These are phyloP conservation scores for Cytospora leucostoma DNA, from an alignment of 2,329 filamentous ascomycete species.

Conservation along the genomic window DNA sequence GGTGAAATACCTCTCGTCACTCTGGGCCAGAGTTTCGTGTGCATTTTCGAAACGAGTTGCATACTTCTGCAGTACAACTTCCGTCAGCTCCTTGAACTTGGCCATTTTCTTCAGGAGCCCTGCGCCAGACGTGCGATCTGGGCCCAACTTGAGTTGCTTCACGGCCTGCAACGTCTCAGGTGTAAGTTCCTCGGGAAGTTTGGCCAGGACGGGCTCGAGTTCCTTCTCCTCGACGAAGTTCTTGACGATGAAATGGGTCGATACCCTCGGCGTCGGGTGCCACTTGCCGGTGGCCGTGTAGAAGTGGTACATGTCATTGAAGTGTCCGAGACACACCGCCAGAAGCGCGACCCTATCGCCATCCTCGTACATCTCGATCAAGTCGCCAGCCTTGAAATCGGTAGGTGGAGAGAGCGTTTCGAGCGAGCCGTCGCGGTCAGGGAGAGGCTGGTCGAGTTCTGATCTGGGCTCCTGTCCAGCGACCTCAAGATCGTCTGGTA, in stretches of 20 bases:
- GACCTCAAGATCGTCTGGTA: conserved; percentile 34
- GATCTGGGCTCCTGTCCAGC: conserved; percentile 26
- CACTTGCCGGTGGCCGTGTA: conserved; percentile 55
- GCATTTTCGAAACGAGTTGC: conserved; percentile 51
- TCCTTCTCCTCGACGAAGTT: conserved; percentile 47
- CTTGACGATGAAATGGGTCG: conserved; percentile 52
- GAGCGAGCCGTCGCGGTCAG: conserved; percentile 41
- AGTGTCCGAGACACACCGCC: conserved; percentile 54
- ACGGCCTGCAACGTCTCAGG: conserved; percentile 39
- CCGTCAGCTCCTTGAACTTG: conserved; percentile 45
- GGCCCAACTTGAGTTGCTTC: conserved; percentile 44
- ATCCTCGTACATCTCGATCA: conserved; percentile 48
- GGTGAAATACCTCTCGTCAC: conserved; percentile 48
- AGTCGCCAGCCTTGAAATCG: conserved; percentile 46
- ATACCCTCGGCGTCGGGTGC: conserved; percentile 47
- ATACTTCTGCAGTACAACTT: conserved; percentile 50
- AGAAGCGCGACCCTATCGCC: conserved; percentile 46
- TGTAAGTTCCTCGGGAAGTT: conserved; percentile 39
- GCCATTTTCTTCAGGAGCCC: conserved; percentile 50
- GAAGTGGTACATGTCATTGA: conserved; percentile 54
- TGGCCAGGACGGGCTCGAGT: conserved; percentile 44
- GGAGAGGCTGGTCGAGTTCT: conserved; percentile 34
- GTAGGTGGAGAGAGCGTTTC: conserved; percentile 38
- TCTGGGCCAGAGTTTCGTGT: conserved; percentile 43
- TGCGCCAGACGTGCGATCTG: conserved; percentile 46